Conservation (phyloP, 2,329 filamentous ascomycete genomes). For the Aureobasidium sp. region DNA sequence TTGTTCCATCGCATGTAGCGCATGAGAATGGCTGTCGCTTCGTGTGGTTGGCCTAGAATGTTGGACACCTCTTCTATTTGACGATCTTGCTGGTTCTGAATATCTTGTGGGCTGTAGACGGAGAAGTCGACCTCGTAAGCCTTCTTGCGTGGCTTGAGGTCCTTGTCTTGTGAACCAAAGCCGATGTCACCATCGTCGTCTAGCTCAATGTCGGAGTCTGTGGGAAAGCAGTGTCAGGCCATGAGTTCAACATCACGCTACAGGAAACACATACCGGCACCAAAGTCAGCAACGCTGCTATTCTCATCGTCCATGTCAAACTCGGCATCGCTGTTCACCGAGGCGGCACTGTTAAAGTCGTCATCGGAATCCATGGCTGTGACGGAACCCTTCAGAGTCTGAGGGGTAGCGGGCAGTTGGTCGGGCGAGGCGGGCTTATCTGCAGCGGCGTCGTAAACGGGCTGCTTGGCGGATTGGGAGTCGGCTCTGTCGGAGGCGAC, state of each 20-base stretch:
- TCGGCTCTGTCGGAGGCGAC: slow-evolving; percentile 19
- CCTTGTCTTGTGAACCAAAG: slow-evolving; percentile 59
- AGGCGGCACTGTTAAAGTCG: slow-evolving; percentile 79
- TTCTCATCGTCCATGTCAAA: slow-evolving; percentile 56
- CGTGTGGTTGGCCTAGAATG: slow-evolving; percentile 81
- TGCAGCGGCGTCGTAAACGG: slow-evolving; percentile 28
- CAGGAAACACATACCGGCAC: slow-evolving; percentile 31
- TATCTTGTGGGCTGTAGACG: slow-evolving; percentile 71
- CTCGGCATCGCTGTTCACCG: slow-evolving; percentile 58
- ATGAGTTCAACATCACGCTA: slow-evolving; percentile 27
- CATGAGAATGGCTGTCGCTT: slow-evolving; percentile 84
- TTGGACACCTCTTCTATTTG: slow-evolving; percentile 86
- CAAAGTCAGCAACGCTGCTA: slow-evolving; percentile 54
- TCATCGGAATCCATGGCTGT: slow-evolving; percentile 87
- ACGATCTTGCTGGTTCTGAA: slow-evolving; percentile 75
- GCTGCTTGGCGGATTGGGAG: slow-evolving; percentile 24
- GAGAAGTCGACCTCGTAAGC: slow-evolving; percentile 80
- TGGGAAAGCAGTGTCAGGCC: slow-evolving; percentile 22
- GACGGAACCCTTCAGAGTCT: slow-evolving; percentile 33
- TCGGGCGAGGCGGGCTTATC: slow-evolving; percentile 29
- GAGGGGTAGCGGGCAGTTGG: slow-evolving; percentile 45
- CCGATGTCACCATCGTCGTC: slow-evolving; percentile 56
- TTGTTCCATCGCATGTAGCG: slow-evolving; percentile 94
- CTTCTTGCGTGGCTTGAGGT: slow-evolving; percentile 65
- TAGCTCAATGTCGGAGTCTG: slow-evolving; percentile 46